A percentile compares a stretch with the other conserved stretches of the same genome.
Evolutionary conservation across 192 early-diverging fungal species (phyloP).

Genomic region (Podochytrium sp.): DNA sequence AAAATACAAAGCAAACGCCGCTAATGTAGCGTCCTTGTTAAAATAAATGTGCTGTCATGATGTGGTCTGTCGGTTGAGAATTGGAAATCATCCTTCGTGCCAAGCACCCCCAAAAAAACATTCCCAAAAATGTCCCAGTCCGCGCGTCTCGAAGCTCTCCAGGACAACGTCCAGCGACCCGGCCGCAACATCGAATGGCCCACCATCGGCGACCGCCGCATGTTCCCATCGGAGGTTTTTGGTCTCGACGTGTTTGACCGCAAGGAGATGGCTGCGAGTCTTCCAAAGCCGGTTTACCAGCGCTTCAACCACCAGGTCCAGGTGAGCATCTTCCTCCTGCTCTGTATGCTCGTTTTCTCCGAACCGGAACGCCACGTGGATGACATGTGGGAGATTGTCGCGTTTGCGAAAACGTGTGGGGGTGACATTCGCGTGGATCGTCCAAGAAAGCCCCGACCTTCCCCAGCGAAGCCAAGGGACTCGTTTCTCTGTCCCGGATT

Average conservation of each 20-base stretch:
- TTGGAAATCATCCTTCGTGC: background rate
- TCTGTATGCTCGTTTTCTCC: too few relatives aligned
- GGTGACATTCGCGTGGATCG: too few relatives aligned
- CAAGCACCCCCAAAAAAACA: constrained; percentile 26
- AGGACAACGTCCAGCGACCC: constrained; percentile 65
- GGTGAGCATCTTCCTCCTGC: constrained; percentile 33
- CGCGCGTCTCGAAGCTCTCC: constrained; percentile 57
- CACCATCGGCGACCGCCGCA: constrained; percentile 68
- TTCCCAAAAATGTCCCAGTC: constrained; percentile 31
- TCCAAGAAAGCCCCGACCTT: too few relatives aligned
- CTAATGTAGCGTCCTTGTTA: too few relatives aligned
- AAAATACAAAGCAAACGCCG: too few relatives aligned
- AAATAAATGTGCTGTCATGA: too few relatives aligned
- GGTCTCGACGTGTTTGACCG: constrained; percentile 94
- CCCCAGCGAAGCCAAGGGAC: too few relatives aligned
- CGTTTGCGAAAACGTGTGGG: too few relatives aligned
- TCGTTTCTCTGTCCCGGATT: too few relatives aligned
- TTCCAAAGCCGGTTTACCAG: constrained; percentile 95
- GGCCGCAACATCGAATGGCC: constrained; percentile 83
- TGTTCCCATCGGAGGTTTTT: constrained; percentile 89
- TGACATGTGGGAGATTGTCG: background rate
- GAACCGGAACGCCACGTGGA: too few relatives aligned
- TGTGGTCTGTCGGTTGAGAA: too few relatives aligned
- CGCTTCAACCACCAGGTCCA: constrained; percentile 91
- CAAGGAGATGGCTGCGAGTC: constrained; percentile 82